A percentile compares a stretch with the other conserved stretches of the same genome.
Conservation (phyloP, 2,329 filamentous ascomycete genomes). For the Xylariaceae sp. region DNA sequence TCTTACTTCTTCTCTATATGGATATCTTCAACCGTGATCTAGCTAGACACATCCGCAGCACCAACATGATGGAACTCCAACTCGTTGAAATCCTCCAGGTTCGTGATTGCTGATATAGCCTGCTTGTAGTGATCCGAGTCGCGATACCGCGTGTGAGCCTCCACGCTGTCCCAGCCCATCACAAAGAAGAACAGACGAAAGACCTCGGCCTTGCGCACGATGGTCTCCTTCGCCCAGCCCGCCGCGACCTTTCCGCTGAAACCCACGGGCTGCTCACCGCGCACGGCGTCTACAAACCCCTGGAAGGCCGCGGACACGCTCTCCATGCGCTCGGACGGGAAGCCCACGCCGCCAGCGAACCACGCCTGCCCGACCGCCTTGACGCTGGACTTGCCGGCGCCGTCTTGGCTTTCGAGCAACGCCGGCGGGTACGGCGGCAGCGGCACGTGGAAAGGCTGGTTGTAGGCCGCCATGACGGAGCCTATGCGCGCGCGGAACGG, state of each 20-base stretch:
- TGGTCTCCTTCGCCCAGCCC: slow-evolving; percentile 33
- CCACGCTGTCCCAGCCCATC: slow-evolving; percentile 32
- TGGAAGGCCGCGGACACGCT: background rate
- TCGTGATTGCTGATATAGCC: slow-evolving; percentile 19
- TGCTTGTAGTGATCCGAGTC: slow-evolving; percentile 24
- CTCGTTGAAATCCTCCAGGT: slow-evolving; percentile 25
- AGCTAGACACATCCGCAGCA: background rate
- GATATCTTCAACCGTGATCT: too few species aligned
- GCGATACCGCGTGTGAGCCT: slow-evolving; percentile 25
- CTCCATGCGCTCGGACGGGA: slow-evolving; percentile 6
- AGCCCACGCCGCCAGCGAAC: slow-evolving; percentile 18
- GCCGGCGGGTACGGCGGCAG: slow-evolving; percentile 28
- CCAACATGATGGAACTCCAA: slow-evolving; percentile 28
- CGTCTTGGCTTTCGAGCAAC: slow-evolving; percentile 17
- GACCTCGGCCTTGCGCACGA: slow-evolving; percentile 25
- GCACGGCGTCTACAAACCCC: slow-evolving; percentile 12
- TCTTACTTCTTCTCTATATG: background rate
- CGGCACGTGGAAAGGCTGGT: slow-evolving; percentile 28
- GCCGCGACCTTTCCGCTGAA: slow-evolving; percentile 22
- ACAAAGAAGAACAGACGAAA: slow-evolving; percentile 26
- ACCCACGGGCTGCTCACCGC: slow-evolving; percentile 3
- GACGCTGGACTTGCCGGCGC: slow-evolving; percentile 10
- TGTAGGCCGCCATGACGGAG: background rate
- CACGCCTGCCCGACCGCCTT: slow-evolving; percentile 31
- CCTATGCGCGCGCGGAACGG: slow-evolving; percentile 24